Evolutionary conservation across 257 asterid genomes (phyloP).

Genomic region (Anisodus acutangulus): DNA sequence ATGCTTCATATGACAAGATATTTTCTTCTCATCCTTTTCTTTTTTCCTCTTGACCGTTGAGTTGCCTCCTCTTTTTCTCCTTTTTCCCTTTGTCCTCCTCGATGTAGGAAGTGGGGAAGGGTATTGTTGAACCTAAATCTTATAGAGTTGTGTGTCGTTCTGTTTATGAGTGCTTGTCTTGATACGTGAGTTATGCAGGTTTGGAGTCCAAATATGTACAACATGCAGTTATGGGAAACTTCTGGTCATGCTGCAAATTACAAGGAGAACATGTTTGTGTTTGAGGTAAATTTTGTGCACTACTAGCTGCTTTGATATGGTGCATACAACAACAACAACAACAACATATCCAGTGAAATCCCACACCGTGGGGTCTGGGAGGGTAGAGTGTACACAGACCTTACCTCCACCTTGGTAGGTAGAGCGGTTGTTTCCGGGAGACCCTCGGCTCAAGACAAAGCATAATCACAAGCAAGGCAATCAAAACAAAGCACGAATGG

Average conservation of each 20-base stretch:
- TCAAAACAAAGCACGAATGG: background rate
- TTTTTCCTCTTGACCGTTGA: slow-evolving; percentile 11
- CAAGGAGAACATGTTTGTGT: slow-evolving; percentile 91
- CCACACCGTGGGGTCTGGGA: too few species aligned
- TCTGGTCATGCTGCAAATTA: slow-evolving; percentile 99
- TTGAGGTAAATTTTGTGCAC: slow-evolving; percentile 56
- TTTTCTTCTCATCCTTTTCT: background rate
- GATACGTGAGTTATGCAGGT: slow-evolving; percentile 51
- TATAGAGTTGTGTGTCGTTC: background rate
- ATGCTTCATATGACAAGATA: background rate
- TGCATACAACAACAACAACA: too few species aligned
- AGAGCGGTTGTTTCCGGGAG: too few species aligned
- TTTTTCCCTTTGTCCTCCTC: background rate
- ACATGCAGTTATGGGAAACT: slow-evolving; percentile 95
- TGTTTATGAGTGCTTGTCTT: slow-evolving; percentile 36
- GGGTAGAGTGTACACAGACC: too few species aligned
- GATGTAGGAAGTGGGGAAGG: slow-evolving; percentile 21
- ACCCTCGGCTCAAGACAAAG: too few species aligned
- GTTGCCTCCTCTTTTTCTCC: background rate
- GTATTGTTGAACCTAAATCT: slow-evolving; percentile 6
- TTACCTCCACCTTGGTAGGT: too few species aligned
- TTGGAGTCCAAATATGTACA: slow-evolving; percentile 85
- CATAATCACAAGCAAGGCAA: too few species aligned
- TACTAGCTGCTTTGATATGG: background rate
- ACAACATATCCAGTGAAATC: too few species aligned